Base-by-base conservation (phyloP, 176 grass and related monocot species). In the Phoenix dactylifera region DNA sequence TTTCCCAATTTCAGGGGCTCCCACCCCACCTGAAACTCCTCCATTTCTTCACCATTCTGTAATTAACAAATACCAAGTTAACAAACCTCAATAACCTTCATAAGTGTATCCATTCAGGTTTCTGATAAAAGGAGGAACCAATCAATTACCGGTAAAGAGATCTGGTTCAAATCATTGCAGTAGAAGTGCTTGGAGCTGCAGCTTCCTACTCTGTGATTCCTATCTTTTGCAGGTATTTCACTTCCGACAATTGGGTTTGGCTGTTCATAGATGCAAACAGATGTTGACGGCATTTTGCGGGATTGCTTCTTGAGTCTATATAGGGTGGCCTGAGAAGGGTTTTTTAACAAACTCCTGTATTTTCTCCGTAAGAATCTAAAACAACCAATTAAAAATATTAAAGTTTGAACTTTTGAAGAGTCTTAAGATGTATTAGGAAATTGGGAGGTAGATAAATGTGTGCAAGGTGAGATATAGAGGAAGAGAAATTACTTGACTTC, bases 331-430 rank as follows among this genome's bases (percentile, higher is more conserved):
- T 80, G 77, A 0, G 64, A 62, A 2, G 55, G 66, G 18, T 61
- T 60, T 24, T 82, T 82, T 2, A 7, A 55, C 39, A 96, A 67
- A 4, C 52, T 69, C 15, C 35, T 22, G 26, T 67, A 67, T 54
- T 82, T 96, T 66, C 59, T 85, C 69, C 52, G 63, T 65, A 96
- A 73, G 62, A 96, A 90, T 64, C 87, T 90, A 71, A 12, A 57
- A 69, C 16, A 18, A 39, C 5, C 10, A 30, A 49, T 52, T 51
- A 44, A 2, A 35, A 52, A 24, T 49, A 6, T 26, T 16, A 49
- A 5, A 19, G 35, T 67, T 67, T 30, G 23, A 55, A 16, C 52
- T 55, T 39, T 35, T 39, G 22, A 18, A 58, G 24, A 30, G 53
- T 2, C 22, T 18, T 18, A 22, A 26, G n/a, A 26, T 24, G 15